Evolutionary conservation across 2,329 filamentous ascomycete species (phyloP), one percentile per base, ranked within the genome.

Genomic region (Exophiala bonariae): DNA sequence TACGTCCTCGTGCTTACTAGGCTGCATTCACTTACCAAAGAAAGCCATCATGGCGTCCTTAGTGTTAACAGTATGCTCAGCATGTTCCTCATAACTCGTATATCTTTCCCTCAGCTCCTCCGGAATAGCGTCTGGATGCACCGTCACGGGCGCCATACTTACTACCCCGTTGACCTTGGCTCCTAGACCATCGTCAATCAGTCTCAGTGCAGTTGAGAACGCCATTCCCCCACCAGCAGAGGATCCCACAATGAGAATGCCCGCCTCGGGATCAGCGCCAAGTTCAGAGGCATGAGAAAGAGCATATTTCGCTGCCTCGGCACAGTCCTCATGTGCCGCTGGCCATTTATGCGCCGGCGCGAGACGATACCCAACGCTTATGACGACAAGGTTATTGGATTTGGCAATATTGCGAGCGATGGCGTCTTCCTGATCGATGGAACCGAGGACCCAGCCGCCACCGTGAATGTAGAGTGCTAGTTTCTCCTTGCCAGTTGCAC

Each of bases 141-240:
- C 52, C 1, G 66, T 67, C 1, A 60, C 59, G 11, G 68, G 68
- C 4, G 65, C 63, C 11, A 66, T 47, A 3, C 62, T 61, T 3
- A 67, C 47, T 1, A 70, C 60, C 17, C 68, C 68, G 4, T 63
- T 57, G 3, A 70, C 31, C 2, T 59, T 49, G 16, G 62, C 57
- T 16, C 54, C 60, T 5, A 58, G 22, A 2, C 63, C 66, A 13
- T 63, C 58, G 39, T 70, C 66, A 33, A 69, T 56, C 11, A 67
- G 56, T 47, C 59, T 64, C 43, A 71, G 50, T 13, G 66, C 67
- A 11, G 58, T 45, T 4, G 58, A 61, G 7, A 71, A 58, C 1
- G 65, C 63, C 14, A 69, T 53, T 20, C 63, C 60, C 2, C 56
- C 67, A n/a, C 68, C 68, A n/a, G 68, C 68, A 6, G 66, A 69